These are phyloP conservation scores for Afroboletus lepidellus DNA, from an alignment of 1,284 basidiomycete species.

Conservation along the genomic window DNA sequence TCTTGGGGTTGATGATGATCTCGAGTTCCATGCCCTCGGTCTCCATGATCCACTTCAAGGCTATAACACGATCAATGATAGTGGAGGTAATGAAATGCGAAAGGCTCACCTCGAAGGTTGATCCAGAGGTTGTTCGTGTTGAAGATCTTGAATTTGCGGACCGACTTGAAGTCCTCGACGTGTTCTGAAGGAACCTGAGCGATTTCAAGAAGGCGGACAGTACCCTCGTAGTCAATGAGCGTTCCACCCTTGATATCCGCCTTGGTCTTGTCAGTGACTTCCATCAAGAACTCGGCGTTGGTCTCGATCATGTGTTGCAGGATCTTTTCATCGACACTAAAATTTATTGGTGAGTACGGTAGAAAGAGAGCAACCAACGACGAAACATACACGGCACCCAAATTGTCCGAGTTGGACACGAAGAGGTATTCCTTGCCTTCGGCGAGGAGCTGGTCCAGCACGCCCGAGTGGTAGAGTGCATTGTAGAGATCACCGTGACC, in stretches of 20 bases:
- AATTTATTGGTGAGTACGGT: conserved; percentile 8
- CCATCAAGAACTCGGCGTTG: conserved; percentile 93
- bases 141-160: conserved; percentile 94
- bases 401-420: conserved; percentile 98
- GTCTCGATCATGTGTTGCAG: conserved; percentile 90
- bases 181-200: conserved; percentile 98
- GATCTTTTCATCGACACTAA: conserved; percentile 77
- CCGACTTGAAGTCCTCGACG: conserved; percentile 96
- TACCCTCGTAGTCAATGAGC: conserved; percentile 94
- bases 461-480: conserved; percentile 90
- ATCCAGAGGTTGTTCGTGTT: conserved; percentile 99
- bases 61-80: conserved; percentile 32
- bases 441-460: conserved; percentile 91
- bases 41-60: conserved; percentile 94
- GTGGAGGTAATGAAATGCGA: background rate
- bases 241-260: conserved; percentile 99
- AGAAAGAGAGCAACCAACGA: conserved; percentile 24
- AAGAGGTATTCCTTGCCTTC: conserved; percentile 99
- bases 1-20: conserved; percentile 95
- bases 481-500: conserved; percentile 99
- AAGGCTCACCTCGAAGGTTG: conserved; percentile 69
- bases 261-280: conserved; percentile 99
- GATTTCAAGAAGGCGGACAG: conserved; percentile 93
- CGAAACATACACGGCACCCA: conserved; percentile 90
- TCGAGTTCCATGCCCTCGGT: conserved; percentile 88